phyloP scores from a whole-genome alignment of 306 rosid species.

The Rubus parviflorus region DNA sequence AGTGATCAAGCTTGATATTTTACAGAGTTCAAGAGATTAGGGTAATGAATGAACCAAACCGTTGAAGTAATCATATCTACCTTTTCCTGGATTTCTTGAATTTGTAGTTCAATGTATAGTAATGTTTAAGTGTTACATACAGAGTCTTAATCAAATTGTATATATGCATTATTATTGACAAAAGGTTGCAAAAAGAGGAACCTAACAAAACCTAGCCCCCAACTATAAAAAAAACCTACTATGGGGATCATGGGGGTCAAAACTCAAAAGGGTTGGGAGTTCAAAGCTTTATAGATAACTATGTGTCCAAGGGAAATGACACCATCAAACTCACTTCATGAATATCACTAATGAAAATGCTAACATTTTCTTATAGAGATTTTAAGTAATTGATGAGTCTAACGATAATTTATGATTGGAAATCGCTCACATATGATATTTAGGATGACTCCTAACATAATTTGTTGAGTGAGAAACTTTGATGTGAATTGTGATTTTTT shows the following conservation, averaged over 20 bases:
- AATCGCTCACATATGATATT: too few relatives aligned
- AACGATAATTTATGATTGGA: too few relatives aligned
- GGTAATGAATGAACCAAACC: background rate
- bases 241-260: background rate
- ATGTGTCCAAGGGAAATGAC: background rate
- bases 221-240: slow-evolving; percentile 1
- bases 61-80: slow-evolving; percentile 1
- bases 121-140: background rate
- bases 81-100: slow-evolving; percentile 13
- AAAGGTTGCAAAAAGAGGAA: background rate
- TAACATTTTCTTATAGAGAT: background rate
- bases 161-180: background rate
- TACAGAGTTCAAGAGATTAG: slow-evolving; percentile 3
- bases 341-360: background rate
- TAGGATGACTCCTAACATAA: too few relatives aligned
- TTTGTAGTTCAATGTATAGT: background rate
- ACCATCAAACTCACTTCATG: background rate
- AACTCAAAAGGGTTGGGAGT: background rate
- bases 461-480: too few relatives aligned
- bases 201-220: background rate
- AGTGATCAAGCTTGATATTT: slow-evolving; percentile 3
- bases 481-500: too few relatives aligned
- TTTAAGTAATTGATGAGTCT: too few relatives aligned
- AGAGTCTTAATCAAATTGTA: background rate
- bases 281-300: background rate